Base-by-base conservation (phyloP, 2,329 filamentous ascomycete species). In the Colletotrichum australisinense region DNA sequence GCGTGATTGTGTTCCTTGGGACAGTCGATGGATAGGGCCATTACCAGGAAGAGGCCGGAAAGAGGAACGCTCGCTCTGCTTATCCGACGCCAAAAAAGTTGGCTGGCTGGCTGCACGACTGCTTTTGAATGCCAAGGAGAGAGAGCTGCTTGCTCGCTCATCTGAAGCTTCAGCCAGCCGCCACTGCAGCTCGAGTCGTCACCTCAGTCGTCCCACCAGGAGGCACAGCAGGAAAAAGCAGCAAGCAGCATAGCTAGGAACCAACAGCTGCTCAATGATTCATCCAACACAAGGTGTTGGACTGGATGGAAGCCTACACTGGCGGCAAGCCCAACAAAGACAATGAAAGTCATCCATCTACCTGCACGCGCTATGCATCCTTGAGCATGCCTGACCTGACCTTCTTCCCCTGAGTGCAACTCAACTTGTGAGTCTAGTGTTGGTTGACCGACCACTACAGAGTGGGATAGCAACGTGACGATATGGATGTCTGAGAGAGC, bases 41-140 rank as follows among this genome's bases (percentile, higher is more conserved):
- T 24, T 38, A 67, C 67, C 56, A 62, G 49, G 62, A 62, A 66
- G 67, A 73, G 67, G 67, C 62, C 71, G 67, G 71, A 62, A 53
- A 70, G 26, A 73, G 60, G 32, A 62, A 52, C 68, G 73, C 72
- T 77, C 60, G 65, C 76, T 74, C 74, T 78, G 76, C 76, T 78
- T 77, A 76, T 77, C 76, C 75, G 69, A 77, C 76, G 69, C 56
- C 67, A 42, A 32, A 42, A 42, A 55, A 64, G 46, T 30, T 63
- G 60, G 46, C 42, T 65, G 66, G 32, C 60, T 55, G 67, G 71
- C 35, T 26, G 26, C 62, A 62, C 62, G 65, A 42, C 11, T 71
- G 67, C 49, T 56, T 62, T n/a, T 46, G 67, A 63, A 66, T 59
- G 56, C 32, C 24, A 22, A 52, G 24, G 57, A 42, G 32, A 35